Conservation (phyloP, 345 rosid genomes). For the Punica granatum region DNA sequence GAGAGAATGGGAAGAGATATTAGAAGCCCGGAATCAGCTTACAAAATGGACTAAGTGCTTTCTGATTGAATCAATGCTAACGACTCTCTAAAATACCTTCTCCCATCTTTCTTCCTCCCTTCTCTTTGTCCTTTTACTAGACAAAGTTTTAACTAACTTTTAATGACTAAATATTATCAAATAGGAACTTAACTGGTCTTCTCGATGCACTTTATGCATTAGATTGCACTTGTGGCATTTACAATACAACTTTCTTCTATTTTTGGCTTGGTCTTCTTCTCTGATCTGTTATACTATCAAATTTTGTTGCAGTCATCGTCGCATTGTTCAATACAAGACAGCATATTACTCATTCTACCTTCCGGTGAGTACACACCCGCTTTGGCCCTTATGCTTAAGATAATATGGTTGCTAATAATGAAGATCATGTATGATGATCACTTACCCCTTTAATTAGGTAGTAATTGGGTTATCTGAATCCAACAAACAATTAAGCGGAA, state of each 20-base stretch:
- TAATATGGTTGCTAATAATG: not conserved
- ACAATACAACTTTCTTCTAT: not conserved
- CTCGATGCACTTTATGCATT: not conserved
- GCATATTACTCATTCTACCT: constrained; percentile 81
- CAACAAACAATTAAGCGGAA: not conserved
- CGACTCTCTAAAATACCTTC: not conserved
- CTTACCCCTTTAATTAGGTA: not conserved
- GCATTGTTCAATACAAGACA: constrained; percentile 70
- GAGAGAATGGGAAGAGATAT: not conserved
- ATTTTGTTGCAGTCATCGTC: constrained; percentile 50
- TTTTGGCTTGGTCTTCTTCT: not conserved
- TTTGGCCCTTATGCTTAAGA: not conserved
- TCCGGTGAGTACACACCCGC: constrained; percentile 44
- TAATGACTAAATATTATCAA: not conserved
- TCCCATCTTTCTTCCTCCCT: not conserved
- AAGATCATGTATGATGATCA: not conserved
- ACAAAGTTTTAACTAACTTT: not conserved
- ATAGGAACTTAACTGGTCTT: not conserved
- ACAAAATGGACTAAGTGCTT: not conserved
- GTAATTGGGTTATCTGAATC: not conserved
- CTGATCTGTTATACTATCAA: not conserved
- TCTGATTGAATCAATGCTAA: not conserved
- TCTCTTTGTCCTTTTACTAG: not conserved
- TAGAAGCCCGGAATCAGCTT: not conserved
- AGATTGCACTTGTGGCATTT: not conserved